phyloP scores from a whole-genome alignment of 2,329 filamentous ascomycete genomes.

The Bimuria novae-zelandiae region DNA sequence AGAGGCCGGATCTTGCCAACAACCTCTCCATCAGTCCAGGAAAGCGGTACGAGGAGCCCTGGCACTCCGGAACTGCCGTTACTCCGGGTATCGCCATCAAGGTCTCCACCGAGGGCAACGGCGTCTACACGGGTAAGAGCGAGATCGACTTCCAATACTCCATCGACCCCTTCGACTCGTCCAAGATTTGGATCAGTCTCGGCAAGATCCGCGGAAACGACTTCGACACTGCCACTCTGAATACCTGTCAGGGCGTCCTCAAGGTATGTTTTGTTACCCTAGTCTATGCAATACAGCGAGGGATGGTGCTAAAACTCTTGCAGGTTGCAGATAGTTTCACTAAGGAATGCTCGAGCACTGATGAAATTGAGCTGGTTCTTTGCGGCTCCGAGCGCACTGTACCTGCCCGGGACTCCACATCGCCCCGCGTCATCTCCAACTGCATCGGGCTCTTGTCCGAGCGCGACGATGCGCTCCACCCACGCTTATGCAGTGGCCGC shows the following conservation, averaged over 20 bases:
- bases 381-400: constrained; percentile 24
- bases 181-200: constrained; percentile 27
- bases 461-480: background rate
- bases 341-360: constrained; percentile 21
- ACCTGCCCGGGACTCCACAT: constrained; percentile 9
- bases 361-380: constrained; percentile 32
- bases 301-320: too few relatives aligned
- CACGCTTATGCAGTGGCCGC: constrained; percentile 5
- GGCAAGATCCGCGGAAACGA: constrained; percentile 18
- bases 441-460: constrained; percentile 14
- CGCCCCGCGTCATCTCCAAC: constrained; percentile 15
- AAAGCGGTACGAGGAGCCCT: constrained; percentile 28
- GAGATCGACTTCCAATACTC: constrained; percentile 34
- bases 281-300: background rate
- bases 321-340: too few relatives aligned
- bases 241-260: constrained; percentile 23
- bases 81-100: constrained; percentile 35
- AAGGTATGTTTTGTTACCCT: background rate
- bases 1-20: constrained; percentile 15
- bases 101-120: constrained; percentile 25
- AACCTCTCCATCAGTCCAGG: constrained; percentile 24
- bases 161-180: constrained; percentile 19
- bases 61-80: constrained; percentile 21
- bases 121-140: constrained; percentile 21
- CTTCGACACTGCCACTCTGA: constrained; percentile 19